phyloP scores from a whole-genome alignment of 2,329 filamentous ascomycete species.

The Gaeumannomyces sp. region DNA sequence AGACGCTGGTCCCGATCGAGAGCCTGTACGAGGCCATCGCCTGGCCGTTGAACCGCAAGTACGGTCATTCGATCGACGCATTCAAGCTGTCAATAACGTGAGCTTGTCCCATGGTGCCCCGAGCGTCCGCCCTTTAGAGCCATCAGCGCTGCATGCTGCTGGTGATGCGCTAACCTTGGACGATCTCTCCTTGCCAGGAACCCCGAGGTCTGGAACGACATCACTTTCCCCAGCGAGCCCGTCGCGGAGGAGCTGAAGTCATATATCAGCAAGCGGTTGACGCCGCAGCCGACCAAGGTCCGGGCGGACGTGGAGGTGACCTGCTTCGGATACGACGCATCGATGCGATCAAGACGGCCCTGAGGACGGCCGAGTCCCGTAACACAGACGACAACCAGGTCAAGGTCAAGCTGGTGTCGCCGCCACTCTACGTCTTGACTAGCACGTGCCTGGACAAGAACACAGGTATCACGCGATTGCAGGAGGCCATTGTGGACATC shows the following conservation, averaged over 20 bases:
- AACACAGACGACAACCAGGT: conserved; percentile 92
- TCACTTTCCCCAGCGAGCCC: conserved; percentile 77
- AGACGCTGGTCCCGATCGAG: conserved; percentile 92
- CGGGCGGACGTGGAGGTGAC: conserved; percentile 96
- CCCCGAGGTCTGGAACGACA: conserved; percentile 91
- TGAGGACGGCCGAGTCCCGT: conserved; percentile 83
- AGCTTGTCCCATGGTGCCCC: conserved; percentile 23
- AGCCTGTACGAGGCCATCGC: conserved; percentile 87
- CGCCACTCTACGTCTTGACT: conserved; percentile 92
- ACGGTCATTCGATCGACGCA: conserved; percentile 91
- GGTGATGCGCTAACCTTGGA: conserved; percentile 9
- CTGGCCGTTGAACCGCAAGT: conserved; percentile 98
- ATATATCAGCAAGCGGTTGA: conserved; percentile 96
- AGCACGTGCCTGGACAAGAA: conserved; percentile 93
- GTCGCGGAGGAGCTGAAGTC: conserved; percentile 85
- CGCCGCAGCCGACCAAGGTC: conserved; percentile 97
- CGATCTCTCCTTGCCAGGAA: conserved; percentile 49
- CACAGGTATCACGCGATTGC: conserved; percentile 74
- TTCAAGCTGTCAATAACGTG: conserved; percentile 99
- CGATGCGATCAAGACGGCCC: conserved; percentile 91
- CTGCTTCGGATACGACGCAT: conserved; percentile 94
- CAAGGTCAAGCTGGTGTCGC: conserved; percentile 97
- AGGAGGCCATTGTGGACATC: conserved; percentile 86
- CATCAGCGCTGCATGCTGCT: conserved; percentile 8
- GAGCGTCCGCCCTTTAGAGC: too few species aligned